phyloP scores from a whole-genome alignment of 495 filamentous ascomycete species.

The Elasticomyces elasticus region DNA sequence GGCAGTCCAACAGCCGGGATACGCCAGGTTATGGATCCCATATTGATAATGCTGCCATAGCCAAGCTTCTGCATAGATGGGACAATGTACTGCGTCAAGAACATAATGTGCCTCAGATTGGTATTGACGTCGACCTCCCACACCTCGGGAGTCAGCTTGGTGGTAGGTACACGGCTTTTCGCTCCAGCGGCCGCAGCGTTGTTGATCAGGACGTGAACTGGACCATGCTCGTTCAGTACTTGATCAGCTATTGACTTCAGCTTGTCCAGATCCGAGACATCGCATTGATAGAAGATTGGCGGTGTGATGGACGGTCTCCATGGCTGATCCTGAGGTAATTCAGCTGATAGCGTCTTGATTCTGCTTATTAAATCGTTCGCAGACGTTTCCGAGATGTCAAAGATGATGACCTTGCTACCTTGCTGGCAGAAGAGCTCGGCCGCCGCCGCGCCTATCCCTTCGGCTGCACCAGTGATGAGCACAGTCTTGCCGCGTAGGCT shows the following conservation, averaged over 20 bases:
- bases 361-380: not conserved
- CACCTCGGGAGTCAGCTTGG: slow-evolving; percentile 22
- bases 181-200: slow-evolving; percentile 18
- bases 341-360: not conserved
- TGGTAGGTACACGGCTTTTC: slow-evolving; percentile 5
- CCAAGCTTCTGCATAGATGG: slow-evolving; percentile 24
- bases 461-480: slow-evolving; percentile 16
- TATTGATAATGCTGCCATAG: slow-evolving; percentile 28
- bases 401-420: slow-evolving; percentile 16
- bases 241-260: slow-evolving; percentile 2
- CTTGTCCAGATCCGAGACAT: slow-evolving; percentile 13
- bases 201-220: slow-evolving; percentile 18
- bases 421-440: slow-evolving; percentile 19
- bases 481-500: slow-evolving; percentile 15
- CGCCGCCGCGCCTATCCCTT: slow-evolving; percentile 16
- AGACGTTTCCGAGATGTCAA: slow-evolving; percentile 11
- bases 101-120: slow-evolving; percentile 30
- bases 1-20: slow-evolving; percentile 23
- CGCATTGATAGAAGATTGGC: slow-evolving; percentile 15
- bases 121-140: slow-evolving; percentile 27
- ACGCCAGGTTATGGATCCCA: slow-evolving; percentile 27
- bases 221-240: slow-evolving; percentile 9
- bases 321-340: not conserved
- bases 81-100: slow-evolving; percentile 32
- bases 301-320: not conserved